These are phyloP conservation scores for Crithidia thermophila DNA, from an alignment of 208 protist genomes.

Conservation along the genomic window DNA sequence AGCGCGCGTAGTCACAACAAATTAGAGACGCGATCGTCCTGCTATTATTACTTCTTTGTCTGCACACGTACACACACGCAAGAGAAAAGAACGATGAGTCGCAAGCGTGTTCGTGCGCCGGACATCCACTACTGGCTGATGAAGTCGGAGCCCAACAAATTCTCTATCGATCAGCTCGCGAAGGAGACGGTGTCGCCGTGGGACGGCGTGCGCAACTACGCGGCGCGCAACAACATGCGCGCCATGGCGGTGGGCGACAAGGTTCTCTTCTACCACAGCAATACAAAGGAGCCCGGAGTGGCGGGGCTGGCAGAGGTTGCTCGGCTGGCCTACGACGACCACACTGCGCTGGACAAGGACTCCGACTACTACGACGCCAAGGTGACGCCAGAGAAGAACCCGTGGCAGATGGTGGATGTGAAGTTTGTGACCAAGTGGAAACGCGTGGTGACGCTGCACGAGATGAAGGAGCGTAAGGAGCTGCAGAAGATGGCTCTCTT, in stretches of 20 bases:
- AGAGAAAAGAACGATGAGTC: conserved; percentile 15
- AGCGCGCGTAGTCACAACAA: no score
- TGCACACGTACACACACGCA: neutral
- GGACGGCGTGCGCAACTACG: conserved; percentile 90
- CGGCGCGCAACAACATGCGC: conserved; percentile 84
- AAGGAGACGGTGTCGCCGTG: conserved; percentile 55
- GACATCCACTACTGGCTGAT: conserved; percentile 74
- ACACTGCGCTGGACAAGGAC: conserved; percentile 74
- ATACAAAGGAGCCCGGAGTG: conserved; percentile 76
- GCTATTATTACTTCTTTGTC: neutral
- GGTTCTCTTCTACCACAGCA: conserved; percentile 90
- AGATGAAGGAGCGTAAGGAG: conserved; percentile 54
- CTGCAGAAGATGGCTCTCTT: conserved; percentile 77
- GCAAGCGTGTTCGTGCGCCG: conserved; percentile 53
- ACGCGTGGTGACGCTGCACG: conserved; percentile 49
- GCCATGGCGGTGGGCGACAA: conserved; percentile 77
- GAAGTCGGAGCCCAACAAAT: conserved; percentile 87
- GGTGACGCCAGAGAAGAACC: conserved; percentile 65
- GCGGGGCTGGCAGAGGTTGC: conserved; percentile 71
- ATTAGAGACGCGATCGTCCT: no score
- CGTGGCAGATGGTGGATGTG: conserved; percentile 89
- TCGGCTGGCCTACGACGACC: conserved; percentile 64
- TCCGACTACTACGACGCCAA: conserved; percentile 79
- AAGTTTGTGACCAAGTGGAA: conserved; percentile 72
- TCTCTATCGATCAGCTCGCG: conserved; percentile 78